Percentiles rank a stretch among this genome's conserved stretches.
Conservation (phyloP, 2,329 filamentous ascomycete genomes). For the Fusarium robinianum region DNA sequence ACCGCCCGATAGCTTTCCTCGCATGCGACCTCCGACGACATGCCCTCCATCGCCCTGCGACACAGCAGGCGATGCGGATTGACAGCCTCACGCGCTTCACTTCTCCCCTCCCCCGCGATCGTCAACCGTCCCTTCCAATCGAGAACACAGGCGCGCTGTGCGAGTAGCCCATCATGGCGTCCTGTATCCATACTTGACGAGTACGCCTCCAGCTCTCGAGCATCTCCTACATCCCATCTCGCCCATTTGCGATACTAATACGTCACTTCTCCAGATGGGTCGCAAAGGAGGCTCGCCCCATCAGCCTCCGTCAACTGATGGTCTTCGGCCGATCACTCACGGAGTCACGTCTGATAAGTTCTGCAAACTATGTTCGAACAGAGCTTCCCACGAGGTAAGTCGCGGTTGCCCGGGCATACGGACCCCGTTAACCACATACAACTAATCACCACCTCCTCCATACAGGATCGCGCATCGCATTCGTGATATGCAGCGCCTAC, state of each 20-base stretch:
- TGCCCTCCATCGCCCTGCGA: constrained; percentile 53
- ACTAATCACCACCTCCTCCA: too few species aligned
- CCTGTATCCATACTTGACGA: constrained; percentile 68
- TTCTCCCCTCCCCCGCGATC: constrained; percentile 8
- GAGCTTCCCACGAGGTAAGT: constrained; percentile 74
- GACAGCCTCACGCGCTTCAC: constrained; percentile 26
- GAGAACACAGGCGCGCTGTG: constrained; percentile 25
- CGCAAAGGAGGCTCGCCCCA: constrained; percentile 87
- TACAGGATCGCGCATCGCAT: constrained; percentile 85
- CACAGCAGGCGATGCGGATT: constrained; percentile 49
- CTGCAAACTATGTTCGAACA: constrained; percentile 95
- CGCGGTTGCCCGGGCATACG: constrained; percentile 6
- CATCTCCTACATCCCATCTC: constrained; percentile 3
- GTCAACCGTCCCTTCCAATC: constrained; percentile 4
- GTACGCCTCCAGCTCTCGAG: constrained; percentile 47
- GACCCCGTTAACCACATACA: constrained; percentile 16
- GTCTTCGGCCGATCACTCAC: constrained; percentile 95
- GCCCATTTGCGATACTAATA: constrained; percentile 22
- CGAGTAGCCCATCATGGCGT: constrained; percentile 56
- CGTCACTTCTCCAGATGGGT: constrained; percentile 72
- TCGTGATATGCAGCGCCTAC: constrained; percentile 94
- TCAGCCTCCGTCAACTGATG: constrained; percentile 93
- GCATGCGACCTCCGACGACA: constrained; percentile 48
- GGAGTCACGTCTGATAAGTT: constrained; percentile 85
- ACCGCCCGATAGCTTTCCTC: constrained; percentile 15